Base-by-base conservation (phyloP, 139 green algal genomes). In the Zygnema circumcarinatum region DNA sequence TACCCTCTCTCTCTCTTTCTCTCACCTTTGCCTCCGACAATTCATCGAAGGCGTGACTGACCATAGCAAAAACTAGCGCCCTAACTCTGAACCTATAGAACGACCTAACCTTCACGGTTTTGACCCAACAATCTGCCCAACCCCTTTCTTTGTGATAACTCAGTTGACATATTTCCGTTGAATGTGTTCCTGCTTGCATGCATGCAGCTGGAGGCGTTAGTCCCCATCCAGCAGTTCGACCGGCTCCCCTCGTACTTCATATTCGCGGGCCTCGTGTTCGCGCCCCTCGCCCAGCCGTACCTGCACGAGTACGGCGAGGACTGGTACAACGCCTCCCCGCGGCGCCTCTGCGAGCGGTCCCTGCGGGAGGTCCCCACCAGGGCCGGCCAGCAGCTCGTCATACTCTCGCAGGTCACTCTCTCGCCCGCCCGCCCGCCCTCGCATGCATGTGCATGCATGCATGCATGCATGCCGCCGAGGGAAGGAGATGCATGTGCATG, bases 181-280 rank as follows among this genome's bases (percentile, higher is more conserved):
- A n/a, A n/a, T n/a, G n/a, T n/a, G n/a, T n/a, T n/a, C n/a, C n/a
- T n/a, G n/a, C n/a, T n/a, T n/a, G n/a, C n/a, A n/a, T n/a, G n/a
- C n/a, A n/a, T 62, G 67, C 81, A 87, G 81, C 35, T 87, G 21
- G 32, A 35, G 35, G 32, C 90, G 33, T 88, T 96, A 38, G 94
- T 96, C 54, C 94, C 93, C 0, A 91, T 95, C 54, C 92, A 95
- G 84, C 92, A 83, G 36, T 94, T 94, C 74, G 95, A 94, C 73
- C 79, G 85, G 1, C 87, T 93, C 83, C 97, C 97, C 3, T 94
- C 92, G 11, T 99, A 97, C 92, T 94, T 98, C 69, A 93, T 99
- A 0, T 87, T 96, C 1, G 95, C 91, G 1, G 95, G 96, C 1
- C 87, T 98, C 21, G 94, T 98, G 0, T 98, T 98, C 91, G 91